Evolutionary conservation across 495 filamentous ascomycete genomes (phyloP).

Genomic region (Cercophora samala): DNA sequence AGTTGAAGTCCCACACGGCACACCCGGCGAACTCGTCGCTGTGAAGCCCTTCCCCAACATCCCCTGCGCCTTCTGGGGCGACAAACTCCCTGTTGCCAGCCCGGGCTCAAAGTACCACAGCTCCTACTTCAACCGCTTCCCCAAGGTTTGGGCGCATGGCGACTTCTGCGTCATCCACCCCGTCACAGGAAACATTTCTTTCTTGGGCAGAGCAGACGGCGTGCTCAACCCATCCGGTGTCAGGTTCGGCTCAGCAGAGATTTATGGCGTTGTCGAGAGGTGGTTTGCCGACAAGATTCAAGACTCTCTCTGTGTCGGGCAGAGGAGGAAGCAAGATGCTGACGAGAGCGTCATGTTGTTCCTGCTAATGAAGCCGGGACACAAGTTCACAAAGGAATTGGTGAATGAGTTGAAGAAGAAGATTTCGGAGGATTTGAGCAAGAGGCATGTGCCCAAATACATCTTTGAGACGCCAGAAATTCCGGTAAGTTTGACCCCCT

Average conservation of each 20-base stretch:
- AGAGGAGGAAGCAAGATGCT: constrained; percentile 60
- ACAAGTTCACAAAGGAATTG: constrained; percentile 52
- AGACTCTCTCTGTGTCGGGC: constrained; percentile 74
- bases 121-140: constrained; percentile 70
- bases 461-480: constrained; percentile 78
- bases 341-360: constrained; percentile 78
- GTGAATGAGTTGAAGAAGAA: constrained; percentile 58
- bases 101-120: constrained; percentile 59
- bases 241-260: constrained; percentile 80
- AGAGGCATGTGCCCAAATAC: constrained; percentile 72
- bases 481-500: constrained; percentile 54
- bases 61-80: constrained; percentile 69
- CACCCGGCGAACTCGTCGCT: constrained; percentile 70
- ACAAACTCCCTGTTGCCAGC: constrained; percentile 30
- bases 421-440: constrained; percentile 61
- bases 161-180: constrained; percentile 74
- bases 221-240: constrained; percentile 87
- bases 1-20: constrained; percentile 53
- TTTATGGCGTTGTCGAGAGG: constrained; percentile 70
- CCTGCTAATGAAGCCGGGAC: constrained; percentile 63
- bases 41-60: constrained; percentile 68
- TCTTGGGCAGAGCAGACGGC: constrained; percentile 82
- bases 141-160: constrained; percentile 75
- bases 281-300: constrained; percentile 57
- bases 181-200: constrained; percentile 57